phyloP scores from a whole-genome alignment of 768 basidiomycete species.

The Lactarius pseudohatsudake region DNA sequence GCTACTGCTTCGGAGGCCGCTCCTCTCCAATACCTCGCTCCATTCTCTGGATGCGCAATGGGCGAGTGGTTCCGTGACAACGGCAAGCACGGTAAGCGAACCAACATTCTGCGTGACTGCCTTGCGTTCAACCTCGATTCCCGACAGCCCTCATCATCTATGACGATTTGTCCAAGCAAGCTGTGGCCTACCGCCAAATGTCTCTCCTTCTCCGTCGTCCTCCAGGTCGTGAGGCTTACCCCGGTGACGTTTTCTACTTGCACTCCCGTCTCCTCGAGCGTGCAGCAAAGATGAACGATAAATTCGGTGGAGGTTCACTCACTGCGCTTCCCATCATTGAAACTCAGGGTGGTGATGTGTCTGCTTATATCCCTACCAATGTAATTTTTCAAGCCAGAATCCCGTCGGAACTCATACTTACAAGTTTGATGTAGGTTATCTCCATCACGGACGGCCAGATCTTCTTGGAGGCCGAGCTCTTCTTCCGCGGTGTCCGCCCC shows the following conservation, averaged over 20 bases:
- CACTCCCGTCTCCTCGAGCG: constrained; percentile 99
- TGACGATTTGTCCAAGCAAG: constrained; percentile 99
- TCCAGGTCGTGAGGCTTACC: constrained; percentile 99
- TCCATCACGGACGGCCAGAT: constrained; percentile 99
- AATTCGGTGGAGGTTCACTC: constrained; percentile 97
- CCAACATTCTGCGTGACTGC: background rate
- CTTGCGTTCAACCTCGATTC: background rate
- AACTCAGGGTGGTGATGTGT: constrained; percentile 99
- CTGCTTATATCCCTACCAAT: constrained; percentile 96
- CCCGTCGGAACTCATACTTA: constrained; percentile 10
- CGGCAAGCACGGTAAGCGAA: constrained; percentile 89
- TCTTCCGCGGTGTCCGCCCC: constrained; percentile 99
- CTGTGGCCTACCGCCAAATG: constrained; percentile 99
- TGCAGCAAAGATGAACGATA: constrained; percentile 99
- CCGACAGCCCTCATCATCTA: constrained; percentile 89
- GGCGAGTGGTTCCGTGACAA: constrained; percentile 99
- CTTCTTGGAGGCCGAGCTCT: constrained; percentile 99
- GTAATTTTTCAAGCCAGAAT: constrained; percentile 42
- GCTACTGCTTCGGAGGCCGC: constrained; percentile 99
- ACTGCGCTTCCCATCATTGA: constrained; percentile 99
- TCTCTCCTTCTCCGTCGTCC: constrained; percentile 99
- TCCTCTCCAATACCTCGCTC: constrained; percentile 98
- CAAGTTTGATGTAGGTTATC: constrained; percentile 67
- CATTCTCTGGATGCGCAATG: constrained; percentile 99
- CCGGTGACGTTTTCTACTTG: constrained; percentile 99